phyloP scores from a whole-genome alignment of 495 filamentous ascomycete species.

The Hypoxylon fuscum region DNA sequence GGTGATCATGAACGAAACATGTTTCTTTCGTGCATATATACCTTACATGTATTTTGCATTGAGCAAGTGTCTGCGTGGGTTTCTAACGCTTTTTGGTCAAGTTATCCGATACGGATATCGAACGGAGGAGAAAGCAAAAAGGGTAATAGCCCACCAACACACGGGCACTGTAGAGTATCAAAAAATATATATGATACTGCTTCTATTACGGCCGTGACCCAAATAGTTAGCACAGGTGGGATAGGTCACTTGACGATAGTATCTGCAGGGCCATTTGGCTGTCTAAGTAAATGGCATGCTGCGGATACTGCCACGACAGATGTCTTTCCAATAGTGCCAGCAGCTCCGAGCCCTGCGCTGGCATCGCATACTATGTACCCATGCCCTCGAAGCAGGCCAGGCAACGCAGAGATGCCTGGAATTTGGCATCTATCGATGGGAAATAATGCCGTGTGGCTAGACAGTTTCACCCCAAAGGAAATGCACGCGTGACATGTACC shows the following conservation, averaged over 20 bases:
- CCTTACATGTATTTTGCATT: no score
- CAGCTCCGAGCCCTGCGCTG: background rate
- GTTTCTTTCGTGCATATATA: no score
- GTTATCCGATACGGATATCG: no score
- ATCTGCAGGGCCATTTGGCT: background rate
- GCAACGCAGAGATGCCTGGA: slow-evolving; percentile 5
- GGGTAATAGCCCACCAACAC: no score
- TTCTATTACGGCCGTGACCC: no score
- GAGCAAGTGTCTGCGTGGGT: no score
- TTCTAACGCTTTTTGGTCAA: no score
- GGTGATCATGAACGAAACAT: slow-evolving; percentile 16
- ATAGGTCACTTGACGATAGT: background rate
- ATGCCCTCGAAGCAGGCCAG: no score
- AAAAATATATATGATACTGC: no score
- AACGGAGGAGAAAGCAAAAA: no score
- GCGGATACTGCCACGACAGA: background rate
- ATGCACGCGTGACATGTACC: slow-evolving; percentile 21
- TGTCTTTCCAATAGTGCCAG: no score
- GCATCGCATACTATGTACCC: background rate
- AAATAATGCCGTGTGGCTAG: slow-evolving; percentile 3
- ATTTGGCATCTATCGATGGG: background rate
- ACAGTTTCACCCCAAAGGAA: slow-evolving; percentile 15
- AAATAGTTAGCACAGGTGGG: background rate
- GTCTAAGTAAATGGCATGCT: background rate
- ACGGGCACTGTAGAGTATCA: no score